Percentiles rank a stretch among this genome's conserved stretches.
phyloP scores from a whole-genome alignment of 1,284 basidiomycete genomes.

The Sanguinoderma infundibulare region DNA sequence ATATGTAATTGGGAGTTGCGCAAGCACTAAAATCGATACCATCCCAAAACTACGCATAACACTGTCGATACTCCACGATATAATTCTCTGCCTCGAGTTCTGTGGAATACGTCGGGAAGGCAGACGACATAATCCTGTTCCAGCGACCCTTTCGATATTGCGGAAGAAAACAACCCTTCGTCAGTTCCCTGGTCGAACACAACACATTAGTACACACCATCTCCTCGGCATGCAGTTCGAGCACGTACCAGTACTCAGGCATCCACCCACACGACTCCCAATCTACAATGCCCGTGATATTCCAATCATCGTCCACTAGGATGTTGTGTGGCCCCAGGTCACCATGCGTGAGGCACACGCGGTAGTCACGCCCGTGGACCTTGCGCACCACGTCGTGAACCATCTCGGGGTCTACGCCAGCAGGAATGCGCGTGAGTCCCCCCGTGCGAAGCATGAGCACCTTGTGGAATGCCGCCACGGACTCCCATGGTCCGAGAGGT shows the following conservation, averaged over 20 bases:
- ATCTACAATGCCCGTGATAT: background rate
- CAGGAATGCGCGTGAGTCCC: background rate
- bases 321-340: background rate
- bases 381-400: background rate
- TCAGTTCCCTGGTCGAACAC: conserved; percentile 8
- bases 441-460: conserved; percentile 1
- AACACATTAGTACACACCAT: no score
- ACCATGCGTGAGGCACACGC: conserved; percentile 5
- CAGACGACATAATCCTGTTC: conserved; percentile 11
- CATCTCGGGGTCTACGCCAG: background rate
- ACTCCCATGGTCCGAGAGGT: conserved; percentile 7
- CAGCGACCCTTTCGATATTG: conserved; percentile 10
- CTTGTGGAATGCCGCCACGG: conserved; percentile 3
- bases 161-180: conserved; percentile 10
- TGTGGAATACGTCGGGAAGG: conserved; percentile 1
- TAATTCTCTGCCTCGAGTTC: conserved; percentile 12
- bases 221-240: background rate
- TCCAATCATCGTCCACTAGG: background rate
- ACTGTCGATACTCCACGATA: conserved; percentile 2
- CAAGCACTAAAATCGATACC: no score
- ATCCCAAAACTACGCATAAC: background rate
- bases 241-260: conserved; percentile 2
- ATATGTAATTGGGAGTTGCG: no score
- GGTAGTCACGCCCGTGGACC: background rate
- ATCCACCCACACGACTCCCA: background rate